A percentile compares a stretch with the other conserved stretches of the same genome.
These are phyloP conservation scores for Ashbya aceris DNA, from an alignment of 1,139 yeast species.

Conservation along the genomic window DNA sequence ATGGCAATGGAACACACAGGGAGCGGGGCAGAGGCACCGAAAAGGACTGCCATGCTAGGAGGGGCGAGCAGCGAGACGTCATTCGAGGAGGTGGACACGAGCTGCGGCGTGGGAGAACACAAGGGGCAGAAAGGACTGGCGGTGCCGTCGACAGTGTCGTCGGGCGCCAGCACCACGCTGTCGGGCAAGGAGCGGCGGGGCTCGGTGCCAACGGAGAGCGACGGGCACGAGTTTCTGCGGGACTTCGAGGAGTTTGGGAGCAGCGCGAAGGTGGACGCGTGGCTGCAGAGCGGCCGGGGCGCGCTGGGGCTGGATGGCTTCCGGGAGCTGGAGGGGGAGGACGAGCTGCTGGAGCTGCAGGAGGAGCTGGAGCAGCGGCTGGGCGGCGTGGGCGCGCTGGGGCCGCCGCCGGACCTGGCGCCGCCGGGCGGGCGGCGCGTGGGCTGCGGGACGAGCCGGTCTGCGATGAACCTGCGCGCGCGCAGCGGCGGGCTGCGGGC, in stretches of 20 bases:
- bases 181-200: slow-evolving; percentile 13
- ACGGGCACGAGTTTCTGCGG: slow-evolving; percentile 19
- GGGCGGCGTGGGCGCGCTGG: slow-evolving; percentile 4
- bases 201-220: slow-evolving; percentile 16
- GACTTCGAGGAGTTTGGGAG: slow-evolving; percentile 26
- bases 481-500: slow-evolving; percentile 15
- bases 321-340: slow-evolving; percentile 8
- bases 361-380: slow-evolving; percentile 11
- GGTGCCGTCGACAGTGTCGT: slow-evolving; percentile 24
- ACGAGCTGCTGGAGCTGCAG: slow-evolving; percentile 8
- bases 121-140: slow-evolving; percentile 7
- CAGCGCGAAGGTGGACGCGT: slow-evolving; percentile 6
- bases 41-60: slow-evolving; percentile 5
- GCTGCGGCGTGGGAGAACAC: slow-evolving; percentile 11
- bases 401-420: slow-evolving; percentile 1
- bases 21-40: too few species aligned
- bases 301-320: slow-evolving; percentile 4
- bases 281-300: slow-evolving; percentile 3
- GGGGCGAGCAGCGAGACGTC: slow-evolving; percentile 24
- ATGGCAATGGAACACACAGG: too few species aligned
- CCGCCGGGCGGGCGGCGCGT: background rate
- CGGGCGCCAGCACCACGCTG: slow-evolving; percentile 23
- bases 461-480: slow-evolving; percentile 19
- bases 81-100: slow-evolving; percentile 27
- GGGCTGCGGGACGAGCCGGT: slow-evolving; percentile 13